Percentiles rank a stretch among this genome's conserved stretches.
phyloP scores from a whole-genome alignment of 208 protist species.

The Polymyxa betae region DNA sequence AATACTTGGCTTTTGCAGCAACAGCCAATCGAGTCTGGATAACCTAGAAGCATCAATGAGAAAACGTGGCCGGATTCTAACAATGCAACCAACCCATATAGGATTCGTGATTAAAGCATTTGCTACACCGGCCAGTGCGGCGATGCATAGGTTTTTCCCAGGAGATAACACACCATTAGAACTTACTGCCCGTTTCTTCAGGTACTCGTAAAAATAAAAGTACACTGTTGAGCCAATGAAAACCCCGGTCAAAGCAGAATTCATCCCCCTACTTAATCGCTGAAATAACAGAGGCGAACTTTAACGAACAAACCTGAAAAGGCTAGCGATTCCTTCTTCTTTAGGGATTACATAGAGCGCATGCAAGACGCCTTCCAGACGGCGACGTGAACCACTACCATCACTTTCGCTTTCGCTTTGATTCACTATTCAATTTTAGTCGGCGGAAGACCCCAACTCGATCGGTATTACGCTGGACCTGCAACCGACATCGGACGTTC shows the following conservation, averaged over 20 bases:
- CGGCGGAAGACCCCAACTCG: background rate
- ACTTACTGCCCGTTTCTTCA: background rate
- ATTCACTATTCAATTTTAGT: background rate
- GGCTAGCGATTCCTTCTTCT: background rate
- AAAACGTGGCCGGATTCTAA: background rate
- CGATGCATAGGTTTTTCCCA: background rate
- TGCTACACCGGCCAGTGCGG: background rate
- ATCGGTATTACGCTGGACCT: background rate
- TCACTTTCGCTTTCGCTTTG: background rate
- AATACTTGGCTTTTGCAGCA: background rate
- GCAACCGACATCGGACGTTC: conserved; percentile 25
- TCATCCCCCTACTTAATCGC: background rate
- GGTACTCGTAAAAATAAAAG: conserved; percentile 45
- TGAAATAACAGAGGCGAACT: background rate
- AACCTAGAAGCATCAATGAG: background rate
- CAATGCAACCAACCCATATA: background rate
- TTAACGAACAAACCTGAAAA: conserved; percentile 16
- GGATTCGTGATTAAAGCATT: conserved; percentile 9
- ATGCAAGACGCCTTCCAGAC: conserved; percentile 32
- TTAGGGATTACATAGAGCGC: background rate
- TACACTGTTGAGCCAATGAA: background rate
- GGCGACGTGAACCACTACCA: background rate
- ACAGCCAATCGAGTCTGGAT: conserved; percentile 35
- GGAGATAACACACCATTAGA: background rate
- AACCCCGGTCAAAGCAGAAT: background rate